phyloP scores from a whole-genome alignment of 1,284 basidiomycete genomes.

The Austropuccinia psidii region DNA sequence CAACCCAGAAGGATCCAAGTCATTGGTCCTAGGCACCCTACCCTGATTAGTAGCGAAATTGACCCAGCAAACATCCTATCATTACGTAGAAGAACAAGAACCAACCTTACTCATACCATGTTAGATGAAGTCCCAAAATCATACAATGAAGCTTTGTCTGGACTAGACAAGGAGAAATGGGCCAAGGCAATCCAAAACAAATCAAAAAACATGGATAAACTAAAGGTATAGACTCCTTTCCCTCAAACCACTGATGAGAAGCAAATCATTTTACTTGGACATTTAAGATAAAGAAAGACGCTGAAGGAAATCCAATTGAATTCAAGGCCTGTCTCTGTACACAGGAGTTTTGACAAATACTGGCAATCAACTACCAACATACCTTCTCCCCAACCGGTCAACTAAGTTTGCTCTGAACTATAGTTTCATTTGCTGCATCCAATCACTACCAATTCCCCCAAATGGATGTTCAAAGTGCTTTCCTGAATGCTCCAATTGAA shows the following conservation, averaged over 20 bases:
- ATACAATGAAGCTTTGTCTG: not conserved
- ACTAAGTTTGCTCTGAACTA: not conserved
- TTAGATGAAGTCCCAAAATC: not conserved
- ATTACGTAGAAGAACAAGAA: too few relatives aligned
- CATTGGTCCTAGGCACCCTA: not conserved
- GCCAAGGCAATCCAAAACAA: not conserved
- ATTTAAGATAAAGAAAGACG: not conserved
- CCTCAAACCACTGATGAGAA: not conserved
- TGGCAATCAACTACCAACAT: not conserved
- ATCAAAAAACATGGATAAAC: not conserved
- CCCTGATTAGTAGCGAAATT: not conserved
- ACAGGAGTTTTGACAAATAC: not conserved
- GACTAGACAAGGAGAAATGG: not conserved
- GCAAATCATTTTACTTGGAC: not conserved
- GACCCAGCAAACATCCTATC: not conserved
- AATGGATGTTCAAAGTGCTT: not conserved
- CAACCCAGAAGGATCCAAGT: not conserved
- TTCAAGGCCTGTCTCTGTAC: not conserved
- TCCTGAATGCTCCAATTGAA: not conserved
- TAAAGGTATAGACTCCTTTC: not conserved
- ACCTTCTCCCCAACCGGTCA: not conserved
- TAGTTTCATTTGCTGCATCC: not conserved
- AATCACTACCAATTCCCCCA: not conserved
- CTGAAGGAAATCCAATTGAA: not conserved
- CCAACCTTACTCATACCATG: too few relatives aligned